phyloP scores from a whole-genome alignment of 352 stramenopile genomes.

The Phytopythium delawarense region DNA sequence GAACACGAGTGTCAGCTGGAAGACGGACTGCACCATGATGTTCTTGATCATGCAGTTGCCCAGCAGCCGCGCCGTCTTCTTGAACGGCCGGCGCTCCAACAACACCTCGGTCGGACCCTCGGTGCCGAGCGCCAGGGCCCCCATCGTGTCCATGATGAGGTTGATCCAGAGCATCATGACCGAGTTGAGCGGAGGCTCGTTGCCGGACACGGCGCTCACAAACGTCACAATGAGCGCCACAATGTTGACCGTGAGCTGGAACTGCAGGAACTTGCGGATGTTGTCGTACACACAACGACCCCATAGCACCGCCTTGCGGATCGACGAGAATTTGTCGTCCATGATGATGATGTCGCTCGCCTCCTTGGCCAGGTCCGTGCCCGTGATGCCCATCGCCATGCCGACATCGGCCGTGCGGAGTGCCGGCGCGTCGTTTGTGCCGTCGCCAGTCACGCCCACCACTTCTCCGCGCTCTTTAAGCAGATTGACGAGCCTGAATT shows the following conservation, averaged over 20 bases:
- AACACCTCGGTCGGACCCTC: conserved; percentile 62
- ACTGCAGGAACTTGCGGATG: conserved; percentile 84
- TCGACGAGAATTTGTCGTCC: conserved; percentile 85
- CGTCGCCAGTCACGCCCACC: conserved; percentile 76
- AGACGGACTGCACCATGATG: conserved; percentile 59
- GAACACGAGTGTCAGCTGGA: conserved; percentile 85
- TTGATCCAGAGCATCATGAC: conserved; percentile 91
- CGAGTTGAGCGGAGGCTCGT: conserved; percentile 76
- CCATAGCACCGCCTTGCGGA: conserved; percentile 74
- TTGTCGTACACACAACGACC: conserved; percentile 83
- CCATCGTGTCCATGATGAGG: conserved; percentile 86
- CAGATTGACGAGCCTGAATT: conserved; percentile 93
- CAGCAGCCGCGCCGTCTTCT: conserved; percentile 55
- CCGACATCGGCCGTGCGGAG: conserved; percentile 69
- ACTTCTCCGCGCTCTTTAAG: conserved; percentile 70
- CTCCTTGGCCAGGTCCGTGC: conserved; percentile 79
- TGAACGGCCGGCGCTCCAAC: conserved; percentile 65
- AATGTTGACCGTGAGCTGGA: conserved; percentile 84
- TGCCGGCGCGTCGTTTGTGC: conserved; percentile 77
- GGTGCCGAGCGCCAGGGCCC: conserved; percentile 62
- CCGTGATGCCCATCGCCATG: conserved; percentile 78
- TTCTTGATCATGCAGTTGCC: conserved; percentile 73
- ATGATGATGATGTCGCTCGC: conserved; percentile 87
- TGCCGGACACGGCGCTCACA: conserved; percentile 75
- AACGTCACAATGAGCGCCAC: conserved; percentile 77